phyloP scores from a whole-genome alignment of 2,329 filamentous ascomycete species.

The Ceratocystis cubensis region DNA sequence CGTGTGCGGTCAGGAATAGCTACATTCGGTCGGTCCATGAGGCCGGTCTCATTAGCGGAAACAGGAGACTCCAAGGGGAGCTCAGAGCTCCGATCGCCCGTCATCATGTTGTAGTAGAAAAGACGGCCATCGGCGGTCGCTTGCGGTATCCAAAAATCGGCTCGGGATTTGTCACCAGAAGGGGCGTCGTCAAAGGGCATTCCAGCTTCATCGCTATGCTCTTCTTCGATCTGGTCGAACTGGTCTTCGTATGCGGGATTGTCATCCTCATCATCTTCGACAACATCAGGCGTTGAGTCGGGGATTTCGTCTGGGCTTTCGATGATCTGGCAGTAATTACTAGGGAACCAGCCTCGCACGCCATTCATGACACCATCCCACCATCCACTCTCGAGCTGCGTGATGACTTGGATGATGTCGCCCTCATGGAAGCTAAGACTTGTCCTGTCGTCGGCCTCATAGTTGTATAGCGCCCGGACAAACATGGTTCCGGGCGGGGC shows the following conservation, averaged over 20 bases:
- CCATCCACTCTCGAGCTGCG: conserved; percentile 95
- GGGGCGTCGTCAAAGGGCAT: conserved; percentile 58
- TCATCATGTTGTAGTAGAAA: conserved; percentile 98
- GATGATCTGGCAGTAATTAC: conserved; percentile 92
- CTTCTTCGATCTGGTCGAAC: conserved; percentile 54
- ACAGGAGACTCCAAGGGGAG: conserved; percentile 83
- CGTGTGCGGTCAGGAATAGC: conserved; percentile 80
- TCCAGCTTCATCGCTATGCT: conserved; percentile 44
- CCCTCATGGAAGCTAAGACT: conserved; percentile 94
- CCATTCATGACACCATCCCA: conserved; percentile 98
- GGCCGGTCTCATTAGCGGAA: conserved; percentile 67
- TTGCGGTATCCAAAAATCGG: conserved; percentile 97
- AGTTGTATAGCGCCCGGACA: conserved; percentile 92
- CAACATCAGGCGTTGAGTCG: conserved; percentile 44
- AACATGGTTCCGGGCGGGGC: conserved; percentile 62
- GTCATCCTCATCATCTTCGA: conserved; percentile 49
- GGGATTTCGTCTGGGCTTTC: conserved; percentile 60
- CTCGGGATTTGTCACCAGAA: conserved; percentile 58
- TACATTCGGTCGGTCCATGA: conserved; percentile 77
- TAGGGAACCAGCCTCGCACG: conserved; percentile 95
- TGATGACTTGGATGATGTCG: conserved; percentile 96
- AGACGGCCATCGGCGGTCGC: conserved; percentile 84
- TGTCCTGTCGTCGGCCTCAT: conserved; percentile 92
- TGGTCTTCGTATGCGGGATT: conserved; percentile 57
- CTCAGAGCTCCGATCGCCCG: conserved; percentile 88